These are phyloP conservation scores for Candida anglica DNA, from an alignment of 805 yeast species.

Conservation along the genomic window DNA sequence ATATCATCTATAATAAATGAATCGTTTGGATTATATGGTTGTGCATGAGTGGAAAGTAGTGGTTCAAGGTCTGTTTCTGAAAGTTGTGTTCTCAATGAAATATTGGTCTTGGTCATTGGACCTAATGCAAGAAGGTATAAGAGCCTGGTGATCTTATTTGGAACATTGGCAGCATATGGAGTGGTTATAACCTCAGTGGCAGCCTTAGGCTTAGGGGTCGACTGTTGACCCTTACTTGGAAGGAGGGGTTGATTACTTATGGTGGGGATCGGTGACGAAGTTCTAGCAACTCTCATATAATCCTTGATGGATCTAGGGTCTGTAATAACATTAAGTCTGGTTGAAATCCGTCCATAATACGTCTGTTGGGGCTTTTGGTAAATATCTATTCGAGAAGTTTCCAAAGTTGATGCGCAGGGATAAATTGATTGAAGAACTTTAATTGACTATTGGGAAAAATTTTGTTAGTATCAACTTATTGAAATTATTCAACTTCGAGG, in stretches of 20 bases:
- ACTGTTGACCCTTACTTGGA: no score
- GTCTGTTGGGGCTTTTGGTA: conserved; percentile 10
- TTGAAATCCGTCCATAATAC: conserved; percentile 28
- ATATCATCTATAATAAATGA: conserved; percentile 27
- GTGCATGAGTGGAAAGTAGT: conserved; percentile 23
- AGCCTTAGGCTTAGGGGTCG: background rate
- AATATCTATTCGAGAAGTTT: conserved; percentile 32
- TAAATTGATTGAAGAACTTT: conserved; percentile 8
- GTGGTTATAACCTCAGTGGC: background rate
- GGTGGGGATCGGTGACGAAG: conserved; percentile 4
- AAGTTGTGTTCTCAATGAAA: conserved; percentile 17
- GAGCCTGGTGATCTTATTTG: conserved; percentile 21
- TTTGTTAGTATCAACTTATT: no score
- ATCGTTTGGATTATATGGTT: conserved; percentile 27
- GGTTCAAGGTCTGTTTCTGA: conserved; percentile 10
- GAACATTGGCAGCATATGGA: conserved; percentile 2
- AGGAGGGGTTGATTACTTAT: no score
- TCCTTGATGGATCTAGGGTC: conserved; percentile 2
- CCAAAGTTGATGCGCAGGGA: conserved; percentile 32
- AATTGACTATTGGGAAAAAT: conserved; percentile 2
- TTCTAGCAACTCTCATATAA: background rate
- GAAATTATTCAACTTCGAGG: no score
- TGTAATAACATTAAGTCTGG: conserved; percentile 21
- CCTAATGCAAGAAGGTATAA: conserved; percentile 47
- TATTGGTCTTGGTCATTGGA: conserved; percentile 31